Evolutionary conservation across 23 red algal genomes (phyloP), one percentile per base, ranked within the genome.

Genomic region (Chondrus crispus): DNA sequence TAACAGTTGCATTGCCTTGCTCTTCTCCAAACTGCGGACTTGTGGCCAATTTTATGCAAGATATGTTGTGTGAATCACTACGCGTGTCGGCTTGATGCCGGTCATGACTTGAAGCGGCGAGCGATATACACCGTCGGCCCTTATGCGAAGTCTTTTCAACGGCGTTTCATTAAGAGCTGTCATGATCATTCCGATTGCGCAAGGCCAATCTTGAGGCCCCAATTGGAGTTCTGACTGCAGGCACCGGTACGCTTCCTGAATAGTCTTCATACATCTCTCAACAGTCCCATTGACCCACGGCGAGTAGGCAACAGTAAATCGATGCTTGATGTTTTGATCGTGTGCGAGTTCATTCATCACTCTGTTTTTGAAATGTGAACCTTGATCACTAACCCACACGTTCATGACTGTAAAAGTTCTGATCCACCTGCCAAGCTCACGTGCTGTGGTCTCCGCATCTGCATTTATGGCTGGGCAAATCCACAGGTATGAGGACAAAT

Each of bases 271-370:
- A 20, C 38, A 8, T 3, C 26, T 2, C 33, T 70, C 82, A 4
- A 86, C 82, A 39, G 82, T 71, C 5, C 82, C 82, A 70, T 86
- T 86, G 22, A 35, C 35, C 82, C 82, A 86, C 19, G 82, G 82
- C 26, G 54, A 86, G 58, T 86, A 86, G 36, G 82, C 5, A 5
- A 68, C 29, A 6, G 82, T 86, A 32, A 76, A 58, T n/a, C 57
- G 9, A 29, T 88, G 84, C 8, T 2, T 14, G 30, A 71, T 42
- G 68, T 62, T 26, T 32, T 62, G 62, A 29, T 46, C 46, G 33
- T 46, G 2, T 20, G 84, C 32, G 3, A 88, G 20, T 37, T 4
- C 3, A 5, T 32, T 3, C 39, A 85, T 40, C 6, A 85, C 11
- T 29, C 66, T 24, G 38, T 85, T 85, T 37, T 68, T 85, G 38